Percentiles rank a stretch among this genome's conserved stretches.
phyloP scores from a whole-genome alignment of 345 rosid species.

The Reutealis trisperma region DNA sequence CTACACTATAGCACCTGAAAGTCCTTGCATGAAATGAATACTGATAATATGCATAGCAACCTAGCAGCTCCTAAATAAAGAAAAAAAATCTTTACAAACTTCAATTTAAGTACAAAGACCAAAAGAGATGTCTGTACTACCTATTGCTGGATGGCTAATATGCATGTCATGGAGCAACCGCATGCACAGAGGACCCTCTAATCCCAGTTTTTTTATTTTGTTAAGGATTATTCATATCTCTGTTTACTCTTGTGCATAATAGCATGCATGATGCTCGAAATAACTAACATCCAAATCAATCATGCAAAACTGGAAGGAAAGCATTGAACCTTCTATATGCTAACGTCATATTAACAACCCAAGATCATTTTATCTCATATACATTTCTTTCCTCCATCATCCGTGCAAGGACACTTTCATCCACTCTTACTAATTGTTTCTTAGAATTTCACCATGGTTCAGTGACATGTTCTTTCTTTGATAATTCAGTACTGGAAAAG shows the following conservation, averaged over 20 bases:
- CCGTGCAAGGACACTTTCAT: too few species aligned
- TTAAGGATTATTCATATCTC: too few species aligned
- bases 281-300: too few species aligned
- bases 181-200: too few species aligned
- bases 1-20: background rate
- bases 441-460: background rate
- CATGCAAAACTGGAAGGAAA: too few species aligned
- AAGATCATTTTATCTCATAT: background rate
- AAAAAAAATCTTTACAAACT: background rate
- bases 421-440: too few species aligned
- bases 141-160: background rate
- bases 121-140: background rate
- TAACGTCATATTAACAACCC: background rate
- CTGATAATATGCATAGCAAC: background rate
- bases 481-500: background rate
- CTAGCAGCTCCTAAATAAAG: background rate
- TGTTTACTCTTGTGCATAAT: too few species aligned
- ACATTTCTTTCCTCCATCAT: background rate
- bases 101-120: background rate
- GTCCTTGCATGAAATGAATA: background rate
- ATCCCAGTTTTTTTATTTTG: too few species aligned
- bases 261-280: too few species aligned
- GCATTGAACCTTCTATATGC: too few species aligned
- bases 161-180: background rate
- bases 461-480: background rate